phyloP scores from a whole-genome alignment of 179 eudicot genomes.

The Patellifolia procumbens region DNA sequence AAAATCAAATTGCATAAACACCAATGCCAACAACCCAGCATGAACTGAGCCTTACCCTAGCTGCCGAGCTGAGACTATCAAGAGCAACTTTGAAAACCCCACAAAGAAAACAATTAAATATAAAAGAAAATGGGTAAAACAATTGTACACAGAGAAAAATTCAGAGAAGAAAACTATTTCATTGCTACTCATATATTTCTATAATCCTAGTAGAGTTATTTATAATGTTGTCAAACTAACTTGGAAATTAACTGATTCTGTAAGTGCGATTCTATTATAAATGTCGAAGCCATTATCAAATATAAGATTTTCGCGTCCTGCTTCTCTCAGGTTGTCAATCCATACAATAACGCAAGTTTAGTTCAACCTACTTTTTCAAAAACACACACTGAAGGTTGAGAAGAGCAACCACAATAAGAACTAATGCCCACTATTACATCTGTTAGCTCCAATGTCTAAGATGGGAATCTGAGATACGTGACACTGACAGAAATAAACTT shows the following conservation, averaged over 20 bases:
- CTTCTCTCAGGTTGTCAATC: background rate
- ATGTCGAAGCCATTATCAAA: background rate
- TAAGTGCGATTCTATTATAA: background rate
- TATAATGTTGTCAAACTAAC: background rate
- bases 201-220: background rate
- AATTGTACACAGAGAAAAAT: background rate
- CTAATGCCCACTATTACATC: too few species aligned
- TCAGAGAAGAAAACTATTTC: background rate
- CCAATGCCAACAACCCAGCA: background rate
- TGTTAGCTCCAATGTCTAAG: too few species aligned
- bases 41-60: background rate
- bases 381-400: background rate
- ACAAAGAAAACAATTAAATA: background rate
- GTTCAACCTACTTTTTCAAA: background rate
- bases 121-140: background rate
- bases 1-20: background rate
- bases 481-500: too few species aligned
- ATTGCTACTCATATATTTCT: background rate
- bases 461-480: too few species aligned
- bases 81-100: background rate
- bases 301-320: background rate
- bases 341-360: background rate
- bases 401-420: background rate
- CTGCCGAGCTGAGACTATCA: background rate
- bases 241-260: constrained; percentile 2